Base-by-base conservation (phyloP, 2,329 filamentous ascomycete species). In the Ceratocystis colombiana region DNA sequence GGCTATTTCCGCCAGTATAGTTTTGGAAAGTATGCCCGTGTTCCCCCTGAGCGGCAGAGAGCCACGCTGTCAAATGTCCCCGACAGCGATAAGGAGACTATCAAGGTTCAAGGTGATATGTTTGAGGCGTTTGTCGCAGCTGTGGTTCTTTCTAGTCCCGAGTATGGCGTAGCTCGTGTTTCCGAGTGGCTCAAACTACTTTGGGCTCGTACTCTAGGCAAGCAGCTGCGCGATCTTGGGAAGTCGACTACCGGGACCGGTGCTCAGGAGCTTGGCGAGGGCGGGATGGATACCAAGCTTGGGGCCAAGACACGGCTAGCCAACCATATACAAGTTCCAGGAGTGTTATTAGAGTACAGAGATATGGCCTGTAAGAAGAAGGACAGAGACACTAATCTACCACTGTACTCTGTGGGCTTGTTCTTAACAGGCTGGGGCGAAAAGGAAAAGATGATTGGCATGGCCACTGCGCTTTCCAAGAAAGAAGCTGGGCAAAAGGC, bases 91-190 rank as follows among this genome's bases (percentile, higher is more conserved):
- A 86, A 81, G 73, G 82, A 80, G 53, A 79, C 82, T 68, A 81
- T 78, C 15, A 96, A 96, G 74, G 84, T 90, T 8, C 80, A 88
- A 66, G 92, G 87, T 7, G 93, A 97, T 73, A 81, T 96, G 20
- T 95, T 96, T 71, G 93, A 97, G 74, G 88, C 93, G 0, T 96
- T 95, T 71, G 84, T 96, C 17, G 92, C 88, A 7, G 92, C 88
- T 2, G 76, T 92, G 5, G 82, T 96, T 44, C 77, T 90, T 1
- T 85, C 87, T 0, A 83, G 90, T 71, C 79, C 84, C 0, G 75
- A 77, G 2, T 73, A 83, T 61, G 91, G 92, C 0, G 81, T 88
- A 61, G 69, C 74, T 6, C 79, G 79, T 1, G 86, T 82, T 1
- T 80, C 87, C 64, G 73, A 79, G 15, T 97, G 91, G 90, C 76